Conservation (phyloP, 768 basidiomycete genomes). For the Amanita rimosa region DNA sequence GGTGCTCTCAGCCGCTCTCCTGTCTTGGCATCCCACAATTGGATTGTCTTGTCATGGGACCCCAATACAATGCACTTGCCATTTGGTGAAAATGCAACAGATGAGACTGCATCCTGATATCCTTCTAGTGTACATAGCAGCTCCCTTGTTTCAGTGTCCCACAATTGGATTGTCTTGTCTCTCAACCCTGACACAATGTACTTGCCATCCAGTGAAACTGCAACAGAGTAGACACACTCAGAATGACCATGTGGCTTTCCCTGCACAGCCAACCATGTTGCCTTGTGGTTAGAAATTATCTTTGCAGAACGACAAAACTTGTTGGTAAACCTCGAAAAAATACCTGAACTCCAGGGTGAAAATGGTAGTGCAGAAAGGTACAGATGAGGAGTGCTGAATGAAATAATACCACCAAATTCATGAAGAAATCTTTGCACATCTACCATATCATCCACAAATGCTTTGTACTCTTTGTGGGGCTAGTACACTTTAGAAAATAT, state of each 20-base stretch:
- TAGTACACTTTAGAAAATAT: background rate
- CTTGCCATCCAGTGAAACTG: too few relatives aligned
- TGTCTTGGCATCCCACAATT: too few relatives aligned
- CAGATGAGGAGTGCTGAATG: constrained; percentile 15
- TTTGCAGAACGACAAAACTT: constrained; percentile 6
- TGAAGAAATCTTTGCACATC: constrained; percentile 12
- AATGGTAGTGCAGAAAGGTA: constrained; percentile 20
- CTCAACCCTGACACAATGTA: constrained; percentile 10
- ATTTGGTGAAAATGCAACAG: too few relatives aligned
- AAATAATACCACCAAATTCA: constrained; percentile 9
- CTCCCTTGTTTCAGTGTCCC: too few relatives aligned
- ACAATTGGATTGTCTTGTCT: constrained; percentile 7
- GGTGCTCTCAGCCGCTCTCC: too few relatives aligned
- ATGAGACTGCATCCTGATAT: constrained; percentile 10
- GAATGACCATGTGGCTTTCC: constrained; percentile 11
- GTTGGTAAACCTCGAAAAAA: background rate
- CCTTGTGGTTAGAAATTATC: constrained; percentile 8
- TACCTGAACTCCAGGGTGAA: constrained; percentile 8
- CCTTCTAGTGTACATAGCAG: constrained; percentile 16
- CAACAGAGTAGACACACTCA: constrained; percentile 6
- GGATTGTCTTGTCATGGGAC: background rate
- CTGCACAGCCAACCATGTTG: constrained; percentile 6
- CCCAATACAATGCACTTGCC: background rate
- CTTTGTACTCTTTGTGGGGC: background rate
- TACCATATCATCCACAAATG: background rate